Evolutionary conservation across 2,329 filamentous ascomycete genomes (phyloP), one percentile per base, ranked within the genome.

Genomic region (Pseudopyrenochaeta lycopersici): DNA sequence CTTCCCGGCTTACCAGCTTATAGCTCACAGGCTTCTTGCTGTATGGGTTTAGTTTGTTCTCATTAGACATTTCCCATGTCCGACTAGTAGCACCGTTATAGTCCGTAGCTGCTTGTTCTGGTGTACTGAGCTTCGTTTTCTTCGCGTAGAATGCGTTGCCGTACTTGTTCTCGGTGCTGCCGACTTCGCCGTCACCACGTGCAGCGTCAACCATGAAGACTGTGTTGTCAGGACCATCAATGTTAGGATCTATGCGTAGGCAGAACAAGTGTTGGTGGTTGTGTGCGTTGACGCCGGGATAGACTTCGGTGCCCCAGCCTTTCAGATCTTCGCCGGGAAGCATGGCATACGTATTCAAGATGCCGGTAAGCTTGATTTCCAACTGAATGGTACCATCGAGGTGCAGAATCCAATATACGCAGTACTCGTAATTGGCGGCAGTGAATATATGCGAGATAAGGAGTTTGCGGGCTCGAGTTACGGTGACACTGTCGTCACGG

Each of bases 221-320:
- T 0, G 92, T 93, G 75, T 97, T 97, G 59, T 88, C 84, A 1
- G 88, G 85, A 0, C 93, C 93, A 71, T 97, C 93, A 49, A 97
- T 85, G 70, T 94, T 95, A 29, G 92, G 86, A 72, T 97, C 90
- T 38, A 97, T 81, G 36, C 93, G 90, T 38, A 97, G 80, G 72
- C 92, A 97, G 85, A 97, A 97, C 29, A 97, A 84, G 75, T 97
- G 93, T 77, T 97, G 92, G 76, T 97, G 93, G 79, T 97, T 97
- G 79, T 97, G 93, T 0, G 93, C 93, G 69, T 97, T 96, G 70
- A 97, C 92, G 35, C 91, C 88, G 0, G 91, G 90, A 70, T 94
- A 95, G 7, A 97, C 93, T 75, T 96, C 89, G 0, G 92, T 96
- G 51, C 93, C 93, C 91, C 91, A 97, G 54, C 91, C 91, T 27